Base-by-base conservation (phyloP, 108 stramenopile genomes). In the Fistulifera solaris region DNA sequence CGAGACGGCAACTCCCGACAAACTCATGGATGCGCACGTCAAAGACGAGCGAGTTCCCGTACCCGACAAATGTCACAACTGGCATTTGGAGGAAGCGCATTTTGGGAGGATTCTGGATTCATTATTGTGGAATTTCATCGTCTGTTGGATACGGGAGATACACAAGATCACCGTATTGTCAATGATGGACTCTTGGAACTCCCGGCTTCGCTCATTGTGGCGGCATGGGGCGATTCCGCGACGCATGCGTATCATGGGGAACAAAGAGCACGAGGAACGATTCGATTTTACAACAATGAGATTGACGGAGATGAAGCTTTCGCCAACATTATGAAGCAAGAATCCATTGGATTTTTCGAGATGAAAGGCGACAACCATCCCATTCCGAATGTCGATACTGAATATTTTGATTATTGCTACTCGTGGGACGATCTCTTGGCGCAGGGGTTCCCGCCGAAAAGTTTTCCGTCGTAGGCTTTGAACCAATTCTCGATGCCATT, bases 191-290 rank as follows among this genome's bases (percentile, higher is more conserved):
- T 47, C 0, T 25, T 52, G 0, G 38, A 56, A 25, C 44, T 58
- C 0, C 46, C 72, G 7, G 64, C 72, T 3, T 44, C 48, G 27
- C 63, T 72, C 6, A 41, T 79, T 27, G 77, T 83, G 62, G 75
- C 75, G 5, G 81, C 81, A 11, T 83, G 81, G 81, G 81, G 81
- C 12, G 75, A 83, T 25, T 50, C 45, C 12, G 16, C 40, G 0
- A 38, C 14, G 0, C 17, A 68, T 6, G 38, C 50, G 14, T 83
- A 74, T 46, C 81, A 83, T 59, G 77, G 77, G 0, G 31, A 51
- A 1, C 63, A 63, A 42, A 40, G 55, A 25, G 72, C 66, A 1
- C 51, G 68, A 39, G 44, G 56, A 12, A 28, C 72, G 7, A 54
- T 83, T 18, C 77, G 77, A 27, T 60, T 73, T 39, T 72, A 62